Evolutionary conservation across 2,329 filamentous ascomycete genomes (phyloP).

Genomic region (Simplicillium sp.): DNA sequence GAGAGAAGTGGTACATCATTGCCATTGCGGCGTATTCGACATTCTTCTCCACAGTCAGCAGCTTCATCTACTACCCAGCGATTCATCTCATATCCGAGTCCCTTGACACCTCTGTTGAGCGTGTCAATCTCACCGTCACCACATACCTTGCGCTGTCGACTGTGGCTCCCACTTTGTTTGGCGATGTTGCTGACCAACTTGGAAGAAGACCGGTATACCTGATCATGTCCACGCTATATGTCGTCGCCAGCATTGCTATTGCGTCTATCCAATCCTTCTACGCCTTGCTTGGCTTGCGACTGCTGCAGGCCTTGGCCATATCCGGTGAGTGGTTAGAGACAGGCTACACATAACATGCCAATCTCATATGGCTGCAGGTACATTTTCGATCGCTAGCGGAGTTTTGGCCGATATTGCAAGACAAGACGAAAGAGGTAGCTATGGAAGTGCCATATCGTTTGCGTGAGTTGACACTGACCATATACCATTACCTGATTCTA

Average conservation of each 20-base stretch:
- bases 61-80: constrained; percentile 7
- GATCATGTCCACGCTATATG: not conserved
- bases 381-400: too few species aligned
- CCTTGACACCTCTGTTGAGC: constrained; percentile 1
- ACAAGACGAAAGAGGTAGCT: too few species aligned
- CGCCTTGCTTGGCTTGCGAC: constrained; percentile 1
- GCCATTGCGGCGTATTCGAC: not conserved
- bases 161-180: constrained; percentile 3
- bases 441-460: constrained; percentile 9
- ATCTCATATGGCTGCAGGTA: too few species aligned
- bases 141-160: constrained; percentile 5
- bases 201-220: constrained; percentile 5
- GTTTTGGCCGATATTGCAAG: too few species aligned
- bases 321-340: too few species aligned
- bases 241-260: constrained; percentile 5
- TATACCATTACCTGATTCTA: too few species aligned
- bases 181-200: constrained; percentile 3
- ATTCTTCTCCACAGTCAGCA: constrained; percentile 8
- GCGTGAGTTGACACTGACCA: constrained; percentile 4
- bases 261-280: constrained; percentile 2
- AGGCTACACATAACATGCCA: too few species aligned
- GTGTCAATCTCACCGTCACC: constrained; percentile 8
- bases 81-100: not conserved
- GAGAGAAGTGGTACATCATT: too few species aligned
- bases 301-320: constrained; percentile 5